Conservation (phyloP, 495 filamentous ascomycete genomes). For the Ascobolus immersus region DNA sequence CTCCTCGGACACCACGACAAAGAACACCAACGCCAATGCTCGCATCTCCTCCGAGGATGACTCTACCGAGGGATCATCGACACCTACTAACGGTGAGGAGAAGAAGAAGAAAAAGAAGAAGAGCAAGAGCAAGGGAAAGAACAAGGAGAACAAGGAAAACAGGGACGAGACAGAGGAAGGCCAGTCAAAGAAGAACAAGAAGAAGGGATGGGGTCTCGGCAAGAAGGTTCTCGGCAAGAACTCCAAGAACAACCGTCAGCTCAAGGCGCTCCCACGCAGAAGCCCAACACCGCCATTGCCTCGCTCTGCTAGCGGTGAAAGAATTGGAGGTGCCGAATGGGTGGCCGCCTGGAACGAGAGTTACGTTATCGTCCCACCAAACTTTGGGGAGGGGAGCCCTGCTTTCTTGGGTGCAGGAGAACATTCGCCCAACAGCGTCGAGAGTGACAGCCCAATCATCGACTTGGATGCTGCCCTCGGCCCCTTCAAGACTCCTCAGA, state of each 20-base stretch:
- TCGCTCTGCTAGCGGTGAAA: slow-evolving; percentile 5
- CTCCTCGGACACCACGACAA: not conserved
- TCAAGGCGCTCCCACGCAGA: slow-evolving; percentile 11
- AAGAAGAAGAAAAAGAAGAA: slow-evolving; percentile 17
- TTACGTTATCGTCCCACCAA: slow-evolving; percentile 14
- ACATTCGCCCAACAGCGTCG: not conserved
- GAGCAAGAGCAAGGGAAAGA: slow-evolving; percentile 2
- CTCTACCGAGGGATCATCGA: slow-evolving; percentile 3
- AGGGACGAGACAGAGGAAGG: too few relatives aligned
- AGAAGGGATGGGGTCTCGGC: slow-evolving; percentile 11
- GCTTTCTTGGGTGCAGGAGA: not conserved
- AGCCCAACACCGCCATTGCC: slow-evolving; percentile 13
- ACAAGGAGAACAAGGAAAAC: not conserved
- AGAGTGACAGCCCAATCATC: slow-evolving; percentile 42
- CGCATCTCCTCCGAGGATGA: slow-evolving; percentile 2
- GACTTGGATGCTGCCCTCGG: slow-evolving; percentile 90
- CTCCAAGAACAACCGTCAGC: slow-evolving; percentile 9
- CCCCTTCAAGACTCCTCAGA: slow-evolving; percentile 62
- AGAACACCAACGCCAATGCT: not conserved
- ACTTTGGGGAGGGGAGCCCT: not conserved
- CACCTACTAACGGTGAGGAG: slow-evolving; percentile 8
- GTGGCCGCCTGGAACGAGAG: slow-evolving; percentile 16
- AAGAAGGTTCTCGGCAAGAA: slow-evolving; percentile 12
- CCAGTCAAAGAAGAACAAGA: too few relatives aligned
- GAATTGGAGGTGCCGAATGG: slow-evolving; percentile 14